These are phyloP conservation scores for Nakazawaea sp. DNA, from an alignment of 805 yeast species.

Conservation along the genomic window DNA sequence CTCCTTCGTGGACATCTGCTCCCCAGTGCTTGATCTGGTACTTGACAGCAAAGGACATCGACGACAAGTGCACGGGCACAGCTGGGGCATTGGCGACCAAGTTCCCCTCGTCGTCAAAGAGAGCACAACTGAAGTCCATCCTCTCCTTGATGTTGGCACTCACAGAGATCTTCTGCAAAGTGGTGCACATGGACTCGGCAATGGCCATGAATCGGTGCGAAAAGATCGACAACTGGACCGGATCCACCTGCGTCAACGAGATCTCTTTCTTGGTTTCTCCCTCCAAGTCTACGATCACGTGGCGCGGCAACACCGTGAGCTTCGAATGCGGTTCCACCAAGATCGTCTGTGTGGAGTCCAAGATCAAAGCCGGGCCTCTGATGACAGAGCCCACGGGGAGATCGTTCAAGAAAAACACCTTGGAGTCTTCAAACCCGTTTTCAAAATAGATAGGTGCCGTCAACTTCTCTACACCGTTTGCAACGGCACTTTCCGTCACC, in stretches of 20 bases:
- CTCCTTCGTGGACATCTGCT: constrained; percentile 31
- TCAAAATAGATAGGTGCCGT: constrained; percentile 17
- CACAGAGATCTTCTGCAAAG: constrained; percentile 36
- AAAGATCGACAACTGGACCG: constrained; percentile 36
- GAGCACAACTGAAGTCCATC: constrained; percentile 41
- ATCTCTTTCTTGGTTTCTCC: constrained; percentile 13
- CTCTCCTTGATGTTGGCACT: constrained; percentile 41
- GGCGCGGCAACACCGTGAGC: constrained; percentile 27
- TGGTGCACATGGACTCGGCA: constrained; percentile 42
- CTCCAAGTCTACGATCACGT: constrained; percentile 22
- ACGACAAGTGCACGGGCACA: constrained; percentile 42
- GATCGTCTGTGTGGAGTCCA: constrained; percentile 30
- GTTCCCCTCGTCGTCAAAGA: constrained; percentile 37
- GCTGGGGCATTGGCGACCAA: constrained; percentile 39
- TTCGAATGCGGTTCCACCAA: constrained; percentile 26
- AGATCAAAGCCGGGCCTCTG: constrained; percentile 25
- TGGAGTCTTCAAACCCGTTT: constrained; percentile 21
- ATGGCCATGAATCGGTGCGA: constrained; percentile 43
- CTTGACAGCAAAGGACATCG: constrained; percentile 36
- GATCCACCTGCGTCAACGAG: constrained; percentile 34
- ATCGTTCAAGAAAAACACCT: constrained; percentile 21
- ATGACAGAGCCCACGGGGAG: constrained; percentile 24
- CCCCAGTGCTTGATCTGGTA: constrained; percentile 32
- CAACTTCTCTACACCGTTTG: constrained; percentile 16
- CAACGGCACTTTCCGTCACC: constrained; percentile 17